Base-by-base conservation (phyloP, 2,329 filamentous ascomycete species). In the Daldinia eschscholtzii region DNA sequence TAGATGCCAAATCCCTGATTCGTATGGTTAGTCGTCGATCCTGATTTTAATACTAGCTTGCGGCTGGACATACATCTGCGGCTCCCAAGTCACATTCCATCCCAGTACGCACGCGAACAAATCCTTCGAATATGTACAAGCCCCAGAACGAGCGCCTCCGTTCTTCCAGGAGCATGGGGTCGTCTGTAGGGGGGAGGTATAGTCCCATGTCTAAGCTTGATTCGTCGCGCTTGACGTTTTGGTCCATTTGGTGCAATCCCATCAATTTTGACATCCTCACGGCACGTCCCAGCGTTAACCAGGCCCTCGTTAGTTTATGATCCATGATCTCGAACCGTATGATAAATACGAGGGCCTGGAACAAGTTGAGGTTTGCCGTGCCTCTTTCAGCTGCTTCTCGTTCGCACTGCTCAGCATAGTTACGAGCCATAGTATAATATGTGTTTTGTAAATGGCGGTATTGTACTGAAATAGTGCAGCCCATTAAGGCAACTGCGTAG, bases 241-340 rank as follows among this genome's bases (percentile, higher is more conserved):
- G 55, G 39, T 57, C 55, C 39, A 57, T 57, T 20, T 44, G 55
- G 20, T 57, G 55, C 4, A 57, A 20, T 44, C 55, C 55, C 55
- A 57, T 57, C 55, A 57, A 44, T 28, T 57, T 57, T 2, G 55
- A 57, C 39, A 57, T 46, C 15, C 55, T 57, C n/a, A 57, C 39
- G 6, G 55, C 55, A 7, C 55, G 55, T 42, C 55, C 55, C 39
- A 57, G 9, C 15, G 55, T 57, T n/a, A 57, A 15, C 55, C 55
- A 57, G 37, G 55, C 55, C 39, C 55, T 57, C 35, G 20, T 42
- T 30, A 57, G 39, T 35, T 44, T 57, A 33, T 57, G 55, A 7
- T 57, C 55, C 55, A 57, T 57, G 39, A 57, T 57, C 39, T 57
- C 55, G 39, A 57, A 57, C 18, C 55, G 44, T 39, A 57, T 44